A percentile compares a stretch with the other conserved stretches of the same genome.
These are phyloP conservation scores for Viola odorata DNA, from an alignment of 345 rosid genomes.

Conservation along the genomic window DNA sequence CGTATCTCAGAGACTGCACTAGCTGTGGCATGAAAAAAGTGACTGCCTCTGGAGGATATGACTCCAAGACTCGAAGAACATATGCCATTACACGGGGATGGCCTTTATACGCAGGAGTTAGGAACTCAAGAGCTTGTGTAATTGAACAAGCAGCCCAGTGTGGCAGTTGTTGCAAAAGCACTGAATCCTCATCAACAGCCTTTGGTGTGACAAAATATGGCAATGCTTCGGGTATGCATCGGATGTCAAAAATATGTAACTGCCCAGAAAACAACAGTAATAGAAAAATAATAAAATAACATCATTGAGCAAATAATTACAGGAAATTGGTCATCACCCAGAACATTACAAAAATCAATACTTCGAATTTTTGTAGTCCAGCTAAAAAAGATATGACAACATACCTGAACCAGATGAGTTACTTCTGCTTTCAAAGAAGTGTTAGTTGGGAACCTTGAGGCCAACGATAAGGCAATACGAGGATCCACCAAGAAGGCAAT, in stretches of 20 bases:
- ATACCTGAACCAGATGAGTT: slow-evolving; percentile 87
- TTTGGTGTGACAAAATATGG: slow-evolving; percentile 94
- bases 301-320: background rate
- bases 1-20: slow-evolving; percentile 88
- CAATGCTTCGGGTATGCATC: slow-evolving; percentile 88
- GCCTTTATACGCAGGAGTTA: slow-evolving; percentile 88
- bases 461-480: slow-evolving; percentile 71
- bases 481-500: slow-evolving; percentile 93
- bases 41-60: slow-evolving; percentile 95
- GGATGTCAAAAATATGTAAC: slow-evolving; percentile 71
- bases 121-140: slow-evolving; percentile 93
- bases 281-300: background rate
- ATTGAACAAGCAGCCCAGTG: slow-evolving; percentile 99
- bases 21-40: slow-evolving; percentile 99
- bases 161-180: slow-evolving; percentile 91
- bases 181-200: slow-evolving; percentile 91
- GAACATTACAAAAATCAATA: background rate
- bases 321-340: background rate
- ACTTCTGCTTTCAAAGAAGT: slow-evolving; percentile 68
- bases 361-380: background rate
- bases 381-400: slow-evolving; percentile 6
- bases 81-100: slow-evolving; percentile 99
- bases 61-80: slow-evolving; percentile 92
- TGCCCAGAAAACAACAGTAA: slow-evolving; percentile 34
- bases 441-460: slow-evolving; percentile 79